Conservation (phyloP, 78 protist species). For the Isochrysis galbana region DNA sequence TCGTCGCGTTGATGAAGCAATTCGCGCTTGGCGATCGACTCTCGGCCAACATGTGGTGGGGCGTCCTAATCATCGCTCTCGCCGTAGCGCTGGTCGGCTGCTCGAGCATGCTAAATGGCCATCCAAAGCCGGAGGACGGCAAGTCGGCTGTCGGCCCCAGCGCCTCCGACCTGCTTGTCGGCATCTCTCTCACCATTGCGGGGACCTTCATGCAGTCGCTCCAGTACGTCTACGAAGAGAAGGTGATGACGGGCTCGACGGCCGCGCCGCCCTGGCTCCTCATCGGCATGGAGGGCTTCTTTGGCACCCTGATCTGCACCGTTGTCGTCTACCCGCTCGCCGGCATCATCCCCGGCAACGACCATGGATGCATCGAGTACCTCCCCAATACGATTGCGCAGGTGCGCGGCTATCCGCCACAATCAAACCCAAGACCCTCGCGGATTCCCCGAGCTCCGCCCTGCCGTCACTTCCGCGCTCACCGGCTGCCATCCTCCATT, state of each 20-base stretch:
- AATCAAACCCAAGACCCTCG: too few relatives aligned
- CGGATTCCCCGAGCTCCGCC: too few relatives aligned
- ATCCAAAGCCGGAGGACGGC: background rate
- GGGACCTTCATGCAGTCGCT: slow-evolving; percentile 5
- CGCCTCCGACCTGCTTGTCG: background rate
- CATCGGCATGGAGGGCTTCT: slow-evolving; percentile 21
- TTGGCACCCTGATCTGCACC: background rate
- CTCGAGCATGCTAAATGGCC: background rate
- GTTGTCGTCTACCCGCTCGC: background rate
- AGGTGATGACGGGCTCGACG: slow-evolving; percentile 10
- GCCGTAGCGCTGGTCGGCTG: background rate
- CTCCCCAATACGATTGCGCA: background rate
- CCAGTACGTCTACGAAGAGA: slow-evolving; percentile 36
- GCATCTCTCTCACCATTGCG: background rate
- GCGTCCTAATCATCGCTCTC: background rate
- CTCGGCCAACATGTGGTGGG: background rate
- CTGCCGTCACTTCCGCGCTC: too few relatives aligned
- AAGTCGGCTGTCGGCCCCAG: background rate
- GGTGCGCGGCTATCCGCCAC: too few relatives aligned
- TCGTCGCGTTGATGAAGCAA: slow-evolving; percentile 28
- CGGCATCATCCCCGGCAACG: background rate
- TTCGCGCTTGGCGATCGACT: background rate
- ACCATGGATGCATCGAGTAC: background rate
- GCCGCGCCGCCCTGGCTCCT: slow-evolving; percentile 1
- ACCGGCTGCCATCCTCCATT: too few relatives aligned